A percentile compares a stretch with the other conserved stretches of the same genome.
Conservation (phyloP, 768 basidiomycete species). For the Suillus subalutaceus region DNA sequence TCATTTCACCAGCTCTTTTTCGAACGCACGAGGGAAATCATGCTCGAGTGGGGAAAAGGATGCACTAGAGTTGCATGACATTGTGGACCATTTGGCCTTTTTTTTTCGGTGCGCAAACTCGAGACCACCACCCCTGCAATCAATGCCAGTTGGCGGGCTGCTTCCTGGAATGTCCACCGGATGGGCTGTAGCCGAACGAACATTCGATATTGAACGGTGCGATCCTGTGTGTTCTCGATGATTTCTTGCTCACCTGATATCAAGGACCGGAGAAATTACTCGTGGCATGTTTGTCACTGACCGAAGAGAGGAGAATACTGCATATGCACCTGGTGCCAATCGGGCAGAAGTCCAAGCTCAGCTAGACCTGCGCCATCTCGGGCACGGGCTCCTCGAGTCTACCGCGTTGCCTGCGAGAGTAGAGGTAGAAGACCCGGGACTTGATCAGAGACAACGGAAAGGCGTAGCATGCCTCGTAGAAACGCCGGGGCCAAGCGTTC, state of each 20-base stretch:
- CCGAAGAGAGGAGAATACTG: slow-evolving; percentile 64
- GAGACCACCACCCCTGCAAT: slow-evolving; percentile 59
- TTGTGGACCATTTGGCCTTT: slow-evolving; percentile 87
- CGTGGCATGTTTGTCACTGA: slow-evolving; percentile 90
- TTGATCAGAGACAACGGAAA: slow-evolving; percentile 11
- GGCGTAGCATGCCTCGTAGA: slow-evolving; percentile 52
- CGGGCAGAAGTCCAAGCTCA: slow-evolving; percentile 63
- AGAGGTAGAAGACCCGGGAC: slow-evolving; percentile 41
- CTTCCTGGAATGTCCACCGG: slow-evolving; percentile 42
- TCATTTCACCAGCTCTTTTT: slow-evolving; percentile 80
- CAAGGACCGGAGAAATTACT: slow-evolving; percentile 75
- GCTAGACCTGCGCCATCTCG: slow-evolving; percentile 41
- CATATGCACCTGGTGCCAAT: slow-evolving; percentile 66
- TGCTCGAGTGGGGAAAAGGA: slow-evolving; percentile 83
- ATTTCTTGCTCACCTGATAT: slow-evolving; percentile 7
- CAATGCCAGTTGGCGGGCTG: slow-evolving; percentile 26
- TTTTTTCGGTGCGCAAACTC: slow-evolving; percentile 86
- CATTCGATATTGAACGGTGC: slow-evolving; percentile 74
- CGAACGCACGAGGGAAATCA: slow-evolving; percentile 72
- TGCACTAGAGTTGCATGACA: slow-evolving; percentile 89
- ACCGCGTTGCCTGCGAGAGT: slow-evolving; percentile 57
- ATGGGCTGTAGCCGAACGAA: slow-evolving; percentile 57
- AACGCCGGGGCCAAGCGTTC: slow-evolving; percentile 61
- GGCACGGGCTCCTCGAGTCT: slow-evolving; percentile 47
- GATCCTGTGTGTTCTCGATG: slow-evolving; percentile 10